phyloP scores from a whole-genome alignment of 75 land plant species.

The Selaginella moellendorffii region DNA sequence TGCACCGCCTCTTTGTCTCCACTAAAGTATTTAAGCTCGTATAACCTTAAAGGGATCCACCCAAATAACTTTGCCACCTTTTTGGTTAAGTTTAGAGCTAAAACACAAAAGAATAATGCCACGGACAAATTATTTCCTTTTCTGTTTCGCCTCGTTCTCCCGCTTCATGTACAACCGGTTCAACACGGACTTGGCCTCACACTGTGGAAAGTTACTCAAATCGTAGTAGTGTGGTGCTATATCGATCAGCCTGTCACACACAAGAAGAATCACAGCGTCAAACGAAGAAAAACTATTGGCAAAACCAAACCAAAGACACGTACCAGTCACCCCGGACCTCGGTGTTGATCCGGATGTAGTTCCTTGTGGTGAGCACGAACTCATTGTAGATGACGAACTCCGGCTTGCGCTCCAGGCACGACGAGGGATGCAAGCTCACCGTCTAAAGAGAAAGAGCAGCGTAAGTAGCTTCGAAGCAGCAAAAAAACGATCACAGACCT shows the following conservation, averaged over 20 bases:
- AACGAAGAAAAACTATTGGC: background rate
- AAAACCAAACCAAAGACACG: conserved; percentile 14
- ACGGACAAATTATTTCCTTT: no score
- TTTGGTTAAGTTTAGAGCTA: no score
- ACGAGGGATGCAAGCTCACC: conserved; percentile 90
- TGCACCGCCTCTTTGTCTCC: no score
- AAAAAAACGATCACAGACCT: conserved; percentile 41
- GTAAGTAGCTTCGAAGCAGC: no score
- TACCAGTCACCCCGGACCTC: conserved; percentile 93
- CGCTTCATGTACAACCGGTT: conserved; percentile 70
- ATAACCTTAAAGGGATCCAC: no score
- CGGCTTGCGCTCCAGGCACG: conserved; percentile 85
- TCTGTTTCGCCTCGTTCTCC: conserved; percentile 47
- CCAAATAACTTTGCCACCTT: no score
- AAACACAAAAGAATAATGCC: no score
- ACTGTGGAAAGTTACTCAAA: conserved; percentile 73
- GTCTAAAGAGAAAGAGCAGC: conserved; percentile 26
- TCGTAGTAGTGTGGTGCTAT: conserved; percentile 92
- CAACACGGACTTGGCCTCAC: conserved; percentile 81
- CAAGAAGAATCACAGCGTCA: background rate
- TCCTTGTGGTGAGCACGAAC: conserved; percentile 77
- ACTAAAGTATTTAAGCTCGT: no score
- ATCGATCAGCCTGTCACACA: conserved; percentile 50
- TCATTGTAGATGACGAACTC: conserved; percentile 99
- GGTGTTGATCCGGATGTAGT: conserved; percentile 86